These are phyloP conservation scores for Curvularia verruculosa DNA, from an alignment of 2,329 filamentous ascomycete genomes.

Conservation along the genomic window DNA sequence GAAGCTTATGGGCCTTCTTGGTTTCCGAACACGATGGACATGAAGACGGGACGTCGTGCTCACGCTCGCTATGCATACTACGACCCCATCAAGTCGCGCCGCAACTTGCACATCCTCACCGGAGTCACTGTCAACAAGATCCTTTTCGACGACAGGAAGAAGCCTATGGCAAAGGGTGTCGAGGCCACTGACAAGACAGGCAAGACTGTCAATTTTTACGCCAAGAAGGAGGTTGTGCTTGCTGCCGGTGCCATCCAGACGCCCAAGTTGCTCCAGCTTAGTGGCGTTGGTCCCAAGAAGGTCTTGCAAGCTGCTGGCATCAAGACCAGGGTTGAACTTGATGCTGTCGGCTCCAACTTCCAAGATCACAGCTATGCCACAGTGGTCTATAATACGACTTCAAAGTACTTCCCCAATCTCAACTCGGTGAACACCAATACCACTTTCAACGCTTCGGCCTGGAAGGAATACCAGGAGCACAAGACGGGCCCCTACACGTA, in stretches of 20 bases:
- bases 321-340: slow-evolving; percentile 32
- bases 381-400: slow-evolving; percentile 32
- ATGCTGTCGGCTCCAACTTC: slow-evolving; percentile 45
- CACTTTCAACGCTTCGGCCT: slow-evolving; percentile 42
- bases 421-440: slow-evolving; percentile 35
- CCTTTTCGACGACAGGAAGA: slow-evolving; percentile 25
- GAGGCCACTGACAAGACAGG: slow-evolving; percentile 22
- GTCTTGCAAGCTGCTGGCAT: slow-evolving; percentile 40
- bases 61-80: slow-evolving; percentile 40
- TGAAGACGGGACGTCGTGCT: slow-evolving; percentile 29
- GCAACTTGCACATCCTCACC: slow-evolving; percentile 37
- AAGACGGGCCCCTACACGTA: slow-evolving; percentile 42
- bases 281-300: slow-evolving; percentile 39
- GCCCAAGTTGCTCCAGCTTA: slow-evolving; percentile 57
- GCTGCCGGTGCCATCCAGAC: slow-evolving; percentile 64
- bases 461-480: slow-evolving; percentile 38
- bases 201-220: slow-evolving; percentile 22
- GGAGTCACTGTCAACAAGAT: slow-evolving; percentile 29
- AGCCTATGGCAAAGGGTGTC: slow-evolving; percentile 27
- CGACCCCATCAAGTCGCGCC: slow-evolving; percentile 33
- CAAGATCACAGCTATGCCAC: slow-evolving; percentile 39
- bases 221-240: slow-evolving; percentile 61
- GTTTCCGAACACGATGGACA: slow-evolving; percentile 39
- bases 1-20: slow-evolving; percentile 32
- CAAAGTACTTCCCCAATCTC: slow-evolving; percentile 30